Conservation (phyloP, 2,329 filamentous ascomycete genomes). For the Westerdykella aurantiaca region DNA sequence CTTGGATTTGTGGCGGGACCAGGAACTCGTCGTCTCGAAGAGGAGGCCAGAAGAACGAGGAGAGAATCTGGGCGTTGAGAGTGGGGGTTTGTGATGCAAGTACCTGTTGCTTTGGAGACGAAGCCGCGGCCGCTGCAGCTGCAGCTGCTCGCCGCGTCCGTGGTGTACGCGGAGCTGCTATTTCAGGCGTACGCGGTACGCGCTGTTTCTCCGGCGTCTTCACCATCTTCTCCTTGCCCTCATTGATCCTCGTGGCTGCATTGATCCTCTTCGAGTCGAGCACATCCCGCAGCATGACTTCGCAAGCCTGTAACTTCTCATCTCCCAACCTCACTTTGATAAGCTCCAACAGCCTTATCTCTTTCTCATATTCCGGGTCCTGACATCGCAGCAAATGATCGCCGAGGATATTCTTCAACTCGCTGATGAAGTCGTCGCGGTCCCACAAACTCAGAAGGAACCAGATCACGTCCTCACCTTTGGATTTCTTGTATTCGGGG, state of each 20-base stretch:
- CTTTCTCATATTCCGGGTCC: conserved; percentile 64
- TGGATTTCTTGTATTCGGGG: conserved; percentile 80
- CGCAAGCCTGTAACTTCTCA: conserved; percentile 77
- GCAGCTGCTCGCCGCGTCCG: conserved; percentile 18
- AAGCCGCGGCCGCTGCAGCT: conserved; percentile 1
- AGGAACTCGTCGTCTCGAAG: conserved; percentile 64
- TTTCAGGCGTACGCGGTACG: conserved; percentile 17
- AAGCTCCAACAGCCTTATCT: conserved; percentile 73
- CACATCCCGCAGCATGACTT: conserved; percentile 96
- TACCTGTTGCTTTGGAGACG: not conserved
- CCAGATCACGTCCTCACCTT: conserved; percentile 84
- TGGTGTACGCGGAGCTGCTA: conserved; percentile 18
- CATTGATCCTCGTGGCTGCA: conserved; percentile 51
- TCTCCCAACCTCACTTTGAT: conserved; percentile 88
- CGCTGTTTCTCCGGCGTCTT: not conserved
- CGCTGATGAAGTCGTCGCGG: conserved; percentile 89
- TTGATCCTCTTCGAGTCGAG: conserved; percentile 75
- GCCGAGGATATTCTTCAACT: conserved; percentile 84
- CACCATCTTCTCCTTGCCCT: not conserved
- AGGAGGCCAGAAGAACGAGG: conserved; percentile 87
- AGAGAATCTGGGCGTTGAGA: conserved; percentile 79
- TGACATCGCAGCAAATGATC: conserved; percentile 67
- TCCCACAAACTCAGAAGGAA: conserved; percentile 85
- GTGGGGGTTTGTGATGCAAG: conserved; percentile 17
- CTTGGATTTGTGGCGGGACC: conserved; percentile 54